Conservation (phyloP, 768 basidiomycete genomes). For the Pisolithus marmoratus region DNA sequence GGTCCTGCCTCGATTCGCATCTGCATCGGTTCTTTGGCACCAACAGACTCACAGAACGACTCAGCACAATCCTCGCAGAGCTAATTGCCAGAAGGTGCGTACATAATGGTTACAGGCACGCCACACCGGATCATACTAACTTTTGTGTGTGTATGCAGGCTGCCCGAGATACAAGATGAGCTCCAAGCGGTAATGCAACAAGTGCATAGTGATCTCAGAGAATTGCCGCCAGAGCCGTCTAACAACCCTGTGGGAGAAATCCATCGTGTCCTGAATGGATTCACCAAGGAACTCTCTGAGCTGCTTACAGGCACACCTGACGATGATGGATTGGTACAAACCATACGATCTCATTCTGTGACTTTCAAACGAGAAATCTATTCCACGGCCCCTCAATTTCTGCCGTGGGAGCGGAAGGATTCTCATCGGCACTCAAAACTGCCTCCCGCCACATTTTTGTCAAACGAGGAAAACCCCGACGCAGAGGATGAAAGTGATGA, state of each 20-base stretch:
- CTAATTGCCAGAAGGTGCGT: constrained; percentile 55
- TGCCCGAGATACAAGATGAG: constrained; percentile 59
- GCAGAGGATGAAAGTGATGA: not conserved
- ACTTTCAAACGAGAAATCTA: constrained; percentile 45
- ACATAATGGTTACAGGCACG: too few species aligned
- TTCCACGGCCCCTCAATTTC: constrained; percentile 51
- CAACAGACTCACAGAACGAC: constrained; percentile 44
- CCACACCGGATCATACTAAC: not conserved
- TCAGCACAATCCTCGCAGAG: constrained; percentile 58
- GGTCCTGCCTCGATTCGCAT: constrained; percentile 46
- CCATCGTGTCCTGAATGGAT: constrained; percentile 39
- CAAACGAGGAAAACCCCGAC: constrained; percentile 33
- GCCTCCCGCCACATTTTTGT: constrained; percentile 27
- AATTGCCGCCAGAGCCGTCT: constrained; percentile 49
- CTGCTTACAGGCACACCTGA: constrained; percentile 51
- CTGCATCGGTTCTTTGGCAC: constrained; percentile 55
- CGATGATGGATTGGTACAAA: constrained; percentile 48
- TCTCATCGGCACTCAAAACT: not conserved
- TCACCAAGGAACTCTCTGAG: constrained; percentile 37
- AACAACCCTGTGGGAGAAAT: constrained; percentile 55
- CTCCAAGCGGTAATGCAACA: constrained; percentile 39
- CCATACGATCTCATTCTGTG: constrained; percentile 44
- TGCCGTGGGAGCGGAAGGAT: constrained; percentile 36
- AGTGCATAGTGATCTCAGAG: constrained; percentile 28
- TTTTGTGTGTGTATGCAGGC: constrained; percentile 29